These are phyloP conservation scores for Penicillium sp. DNA, from an alignment of 2,329 filamentous ascomycete genomes.

Conservation along the genomic window DNA sequence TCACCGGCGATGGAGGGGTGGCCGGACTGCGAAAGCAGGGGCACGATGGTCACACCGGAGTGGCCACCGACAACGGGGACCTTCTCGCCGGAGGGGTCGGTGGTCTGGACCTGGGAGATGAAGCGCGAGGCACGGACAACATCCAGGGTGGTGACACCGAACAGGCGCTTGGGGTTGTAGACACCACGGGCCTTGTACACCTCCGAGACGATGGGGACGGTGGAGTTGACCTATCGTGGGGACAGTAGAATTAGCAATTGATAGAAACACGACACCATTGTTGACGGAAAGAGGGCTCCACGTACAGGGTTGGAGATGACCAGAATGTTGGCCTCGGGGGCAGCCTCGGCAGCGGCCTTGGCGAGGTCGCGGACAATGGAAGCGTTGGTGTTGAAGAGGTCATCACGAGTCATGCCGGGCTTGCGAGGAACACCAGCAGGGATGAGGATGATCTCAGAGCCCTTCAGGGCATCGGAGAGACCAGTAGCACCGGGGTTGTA, in stretches of 20 bases:
- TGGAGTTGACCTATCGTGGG: constrained; percentile 78
- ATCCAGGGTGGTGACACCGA: constrained; percentile 98
- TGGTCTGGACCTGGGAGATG: constrained; percentile 89
- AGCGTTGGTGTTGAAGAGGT: constrained; percentile 99
- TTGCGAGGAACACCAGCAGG: constrained; percentile 98
- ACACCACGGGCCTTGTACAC: constrained; percentile 92
- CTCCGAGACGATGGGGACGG: constrained; percentile 95
- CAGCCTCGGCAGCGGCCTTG: constrained; percentile 84
- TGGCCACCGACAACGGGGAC: constrained; percentile 96
- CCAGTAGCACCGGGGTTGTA: constrained; percentile 75
- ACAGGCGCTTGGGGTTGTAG: constrained; percentile 99
- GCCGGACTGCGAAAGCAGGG: constrained; percentile 90
- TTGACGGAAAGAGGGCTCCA: constrained; percentile 2
- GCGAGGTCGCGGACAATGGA: constrained; percentile 98
- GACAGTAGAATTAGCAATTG: constrained; percentile 8
- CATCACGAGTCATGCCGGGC: constrained; percentile 98
- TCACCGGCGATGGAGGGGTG: constrained; percentile 79
- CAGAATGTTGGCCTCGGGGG: constrained; percentile 90
- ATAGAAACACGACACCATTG: background rate
- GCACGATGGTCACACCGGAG: constrained; percentile 97
- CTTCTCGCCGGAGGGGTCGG: constrained; percentile 87
- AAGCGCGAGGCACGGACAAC: constrained; percentile 97
- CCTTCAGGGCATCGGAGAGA: constrained; percentile 76
- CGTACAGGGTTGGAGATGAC: constrained; percentile 94
- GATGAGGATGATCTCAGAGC: constrained; percentile 90